phyloP scores from a whole-genome alignment of 164 flowering plant genomes.

The Sextonia rubra region DNA sequence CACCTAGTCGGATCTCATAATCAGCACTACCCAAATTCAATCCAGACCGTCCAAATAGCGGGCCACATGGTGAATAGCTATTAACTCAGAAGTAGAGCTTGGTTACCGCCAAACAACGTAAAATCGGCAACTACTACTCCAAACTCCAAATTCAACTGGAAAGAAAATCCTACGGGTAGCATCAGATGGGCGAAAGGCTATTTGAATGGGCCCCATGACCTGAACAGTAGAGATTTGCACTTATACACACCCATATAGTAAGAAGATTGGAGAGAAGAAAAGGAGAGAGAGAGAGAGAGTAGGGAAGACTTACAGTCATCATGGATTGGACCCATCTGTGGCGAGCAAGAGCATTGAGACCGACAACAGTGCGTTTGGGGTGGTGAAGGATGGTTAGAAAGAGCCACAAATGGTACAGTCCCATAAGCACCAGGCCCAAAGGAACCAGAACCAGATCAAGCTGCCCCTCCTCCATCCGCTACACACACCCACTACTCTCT shows the following conservation, averaged over 20 bases:
- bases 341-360: constrained; percentile 65
- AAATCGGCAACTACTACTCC: too few relatives aligned
- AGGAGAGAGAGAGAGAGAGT: neutral
- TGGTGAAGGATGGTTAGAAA: constrained; percentile 27
- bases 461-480: constrained; percentile 40
- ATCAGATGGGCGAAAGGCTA: too few relatives aligned
- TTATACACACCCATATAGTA: neutral
- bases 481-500: neutral
- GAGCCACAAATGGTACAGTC: constrained; percentile 58
- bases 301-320: constrained; percentile 44
- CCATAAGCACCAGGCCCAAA: constrained; percentile 41
- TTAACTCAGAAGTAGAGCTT: neutral
- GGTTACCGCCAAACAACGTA: too few relatives aligned
- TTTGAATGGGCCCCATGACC: neutral
- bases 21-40: neutral
- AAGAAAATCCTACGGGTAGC: too few relatives aligned
- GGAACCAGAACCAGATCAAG: constrained; percentile 65
- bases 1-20: too few relatives aligned
- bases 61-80: neutral
- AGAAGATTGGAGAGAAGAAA: neutral
- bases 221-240: neutral
- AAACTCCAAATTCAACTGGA: too few relatives aligned
- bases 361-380: constrained; percentile 63
- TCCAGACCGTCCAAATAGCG: neutral
- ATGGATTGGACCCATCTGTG: constrained; percentile 53